phyloP scores from a whole-genome alignment of 1,284 basidiomycete genomes.

The Sutorius eximius region DNA sequence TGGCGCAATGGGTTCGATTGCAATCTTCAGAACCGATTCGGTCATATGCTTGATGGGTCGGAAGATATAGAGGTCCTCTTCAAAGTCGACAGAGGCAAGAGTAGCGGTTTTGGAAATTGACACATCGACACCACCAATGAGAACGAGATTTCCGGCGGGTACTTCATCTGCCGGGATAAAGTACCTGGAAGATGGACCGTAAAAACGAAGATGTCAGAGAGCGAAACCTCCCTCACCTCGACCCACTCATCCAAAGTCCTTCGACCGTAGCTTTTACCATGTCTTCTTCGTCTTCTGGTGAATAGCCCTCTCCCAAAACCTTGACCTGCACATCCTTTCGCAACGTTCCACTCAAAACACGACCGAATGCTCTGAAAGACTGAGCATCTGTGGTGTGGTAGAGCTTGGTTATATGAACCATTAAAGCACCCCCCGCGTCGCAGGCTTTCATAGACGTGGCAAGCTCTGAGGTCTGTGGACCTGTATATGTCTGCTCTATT shows the following conservation, averaged over 20 bases:
- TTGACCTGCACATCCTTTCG: constrained; percentile 83
- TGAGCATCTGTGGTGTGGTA: constrained; percentile 96
- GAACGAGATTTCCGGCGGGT: constrained; percentile 89
- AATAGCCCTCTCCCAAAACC: constrained; percentile 97
- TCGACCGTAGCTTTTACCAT: constrained; percentile 89
- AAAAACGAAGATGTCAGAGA: constrained; percentile 9
- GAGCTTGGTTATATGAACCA: constrained; percentile 92
- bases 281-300: constrained; percentile 97
- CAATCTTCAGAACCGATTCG: constrained; percentile 96
- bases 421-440: constrained; percentile 83
- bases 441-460: constrained; percentile 81
- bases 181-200: constrained; percentile 58
- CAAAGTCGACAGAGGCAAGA: constrained; percentile 68
- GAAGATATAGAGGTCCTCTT: constrained; percentile 92
- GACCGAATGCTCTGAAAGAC: constrained; percentile 93
- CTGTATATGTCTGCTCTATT: constrained; percentile 83
- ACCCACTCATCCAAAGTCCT: constrained; percentile 87
- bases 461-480: constrained; percentile 78
- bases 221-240: constrained; percentile 56
- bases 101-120: constrained; percentile 97
- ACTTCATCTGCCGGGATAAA: constrained; percentile 86
- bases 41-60: constrained; percentile 95
- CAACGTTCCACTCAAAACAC: constrained; percentile 91
- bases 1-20: constrained; percentile 96
- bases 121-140: constrained; percentile 90